Evolutionary conservation across 2,329 filamentous ascomycete genomes (phyloP).

Genomic region (Ceratocystis destructans): DNA sequence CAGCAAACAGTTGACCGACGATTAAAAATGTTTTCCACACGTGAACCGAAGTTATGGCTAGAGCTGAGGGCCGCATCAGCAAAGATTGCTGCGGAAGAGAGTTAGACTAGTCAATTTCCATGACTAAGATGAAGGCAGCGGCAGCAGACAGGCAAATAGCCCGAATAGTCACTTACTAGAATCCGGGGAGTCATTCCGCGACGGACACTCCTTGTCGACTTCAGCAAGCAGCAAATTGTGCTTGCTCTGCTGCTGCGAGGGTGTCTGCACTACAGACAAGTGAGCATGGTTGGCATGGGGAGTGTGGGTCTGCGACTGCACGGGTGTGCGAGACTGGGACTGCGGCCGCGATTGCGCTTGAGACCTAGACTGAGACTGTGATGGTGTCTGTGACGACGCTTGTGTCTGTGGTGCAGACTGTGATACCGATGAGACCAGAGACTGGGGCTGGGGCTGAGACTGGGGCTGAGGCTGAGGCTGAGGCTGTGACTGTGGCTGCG

Average conservation of each 20-base stretch:
- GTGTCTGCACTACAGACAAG: not conserved
- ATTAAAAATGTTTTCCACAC: conserved; percentile 20
- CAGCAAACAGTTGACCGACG: conserved; percentile 15
- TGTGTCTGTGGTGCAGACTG: not conserved
- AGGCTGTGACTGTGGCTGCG: not conserved
- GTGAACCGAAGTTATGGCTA: conserved; percentile 21
- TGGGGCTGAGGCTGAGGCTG: not conserved
- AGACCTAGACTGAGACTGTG: not conserved
- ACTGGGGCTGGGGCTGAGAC: not conserved
- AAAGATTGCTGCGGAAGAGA: conserved; percentile 17
- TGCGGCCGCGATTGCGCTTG: conserved; percentile 1
- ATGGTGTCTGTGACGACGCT: not conserved
- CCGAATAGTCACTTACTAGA: conserved; percentile 6
- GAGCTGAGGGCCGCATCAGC: conserved; percentile 20
- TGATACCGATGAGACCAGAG: not conserved
- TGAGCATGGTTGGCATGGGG: not conserved
- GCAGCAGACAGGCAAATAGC: not conserved
- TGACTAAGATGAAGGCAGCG: too few species aligned
- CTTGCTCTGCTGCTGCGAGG: not conserved
- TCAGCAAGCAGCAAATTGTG: conserved; percentile 3
- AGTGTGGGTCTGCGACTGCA: conserved; percentile 9
- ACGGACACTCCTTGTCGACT: conserved; percentile 9
- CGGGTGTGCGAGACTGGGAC: conserved; percentile 6
- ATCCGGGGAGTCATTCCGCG: conserved; percentile 17
- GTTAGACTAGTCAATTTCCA: not conserved